Percentiles rank a stretch among this genome's conserved stretches.
phyloP scores from a whole-genome alignment of 139 green algal species.

The Limnomonas spitsbergensis region DNA sequence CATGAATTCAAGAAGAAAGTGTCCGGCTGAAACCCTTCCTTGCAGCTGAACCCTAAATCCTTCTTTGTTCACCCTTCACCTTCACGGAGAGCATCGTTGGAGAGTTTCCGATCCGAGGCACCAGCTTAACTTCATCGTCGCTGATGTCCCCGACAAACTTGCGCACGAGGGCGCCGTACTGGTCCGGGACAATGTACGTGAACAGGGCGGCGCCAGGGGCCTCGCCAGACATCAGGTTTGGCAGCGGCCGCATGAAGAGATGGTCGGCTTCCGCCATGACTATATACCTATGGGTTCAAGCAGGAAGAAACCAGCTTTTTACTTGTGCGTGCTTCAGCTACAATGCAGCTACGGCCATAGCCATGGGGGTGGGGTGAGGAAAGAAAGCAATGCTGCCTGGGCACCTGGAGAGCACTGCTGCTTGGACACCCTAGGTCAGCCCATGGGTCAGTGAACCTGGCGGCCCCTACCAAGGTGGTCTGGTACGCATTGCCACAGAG shows the following conservation, averaged over 20 bases:
- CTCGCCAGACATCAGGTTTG: conserved; percentile 85
- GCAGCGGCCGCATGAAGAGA: conserved; percentile 87
- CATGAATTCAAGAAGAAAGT: no score
- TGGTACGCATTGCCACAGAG: no score
- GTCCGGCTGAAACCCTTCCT: no score
- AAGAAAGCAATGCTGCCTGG: no score
- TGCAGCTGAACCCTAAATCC: no score
- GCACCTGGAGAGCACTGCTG: background rate
- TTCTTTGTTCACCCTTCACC: no score
- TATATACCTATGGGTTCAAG: conserved; percentile 80
- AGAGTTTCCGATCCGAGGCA: conserved; percentile 77
- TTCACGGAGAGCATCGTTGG: conserved; percentile 72
- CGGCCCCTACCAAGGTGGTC: no score
- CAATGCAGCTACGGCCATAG: no score
- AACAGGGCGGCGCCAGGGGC: conserved; percentile 30
- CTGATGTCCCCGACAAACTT: conserved; percentile 35
- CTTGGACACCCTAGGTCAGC: no score
- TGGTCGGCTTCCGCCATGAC: conserved; percentile 96
- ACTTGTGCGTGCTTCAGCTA: background rate
- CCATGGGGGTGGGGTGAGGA: no score
- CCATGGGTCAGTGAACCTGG: no score
- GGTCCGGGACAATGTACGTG: conserved; percentile 23
- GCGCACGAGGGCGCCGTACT: conserved; percentile 24
- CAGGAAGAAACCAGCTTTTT: conserved; percentile 25
- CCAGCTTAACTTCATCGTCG: conserved; percentile 18